These are phyloP conservation scores for Capsicum baccatum DNA, from an alignment of 257 asterid species.

Conservation along the genomic window DNA sequence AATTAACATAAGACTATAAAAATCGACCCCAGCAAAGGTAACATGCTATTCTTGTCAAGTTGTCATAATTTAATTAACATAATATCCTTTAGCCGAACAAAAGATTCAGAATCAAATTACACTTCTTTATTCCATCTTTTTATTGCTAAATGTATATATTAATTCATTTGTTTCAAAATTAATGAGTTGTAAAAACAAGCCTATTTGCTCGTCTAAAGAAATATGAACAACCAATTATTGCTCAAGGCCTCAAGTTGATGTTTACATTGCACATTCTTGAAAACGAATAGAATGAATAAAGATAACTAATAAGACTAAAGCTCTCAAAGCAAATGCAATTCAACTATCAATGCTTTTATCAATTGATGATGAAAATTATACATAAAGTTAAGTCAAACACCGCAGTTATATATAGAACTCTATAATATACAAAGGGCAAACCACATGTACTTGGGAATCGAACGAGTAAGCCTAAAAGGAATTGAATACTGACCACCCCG, in stretches of 20 bases:
- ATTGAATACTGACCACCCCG: too few relatives aligned
- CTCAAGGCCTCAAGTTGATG: too few relatives aligned
- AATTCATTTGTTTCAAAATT: not conserved
- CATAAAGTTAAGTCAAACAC: rapidly evolving
- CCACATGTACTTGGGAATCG: not conserved
- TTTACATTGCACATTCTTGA: too few relatives aligned
- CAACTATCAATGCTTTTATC: not conserved
- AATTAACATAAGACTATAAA: not conserved
- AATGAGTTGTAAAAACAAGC: not conserved
- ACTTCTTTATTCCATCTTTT: not conserved
- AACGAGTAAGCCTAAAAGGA: too few relatives aligned
- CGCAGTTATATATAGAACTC: not conserved
- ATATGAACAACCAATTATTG: too few relatives aligned
- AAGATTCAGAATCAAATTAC: not conserved
- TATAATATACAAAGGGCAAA: not conserved
- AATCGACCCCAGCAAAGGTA: not conserved
- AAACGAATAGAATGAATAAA: too few relatives aligned
- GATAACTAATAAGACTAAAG: too few relatives aligned
- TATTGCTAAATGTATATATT: not conserved
- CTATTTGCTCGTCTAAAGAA: not conserved
- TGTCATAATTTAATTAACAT: constrained; percentile 2
- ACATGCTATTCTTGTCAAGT: constrained; percentile 4
- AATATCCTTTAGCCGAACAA: not conserved
- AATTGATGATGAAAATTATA: not conserved
- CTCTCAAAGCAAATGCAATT: not conserved